Percentiles rank a stretch among this genome's conserved stretches.
Evolutionary conservation across 805 yeast species (phyloP).

Genomic region (Myxozyma kluyveri): DNA sequence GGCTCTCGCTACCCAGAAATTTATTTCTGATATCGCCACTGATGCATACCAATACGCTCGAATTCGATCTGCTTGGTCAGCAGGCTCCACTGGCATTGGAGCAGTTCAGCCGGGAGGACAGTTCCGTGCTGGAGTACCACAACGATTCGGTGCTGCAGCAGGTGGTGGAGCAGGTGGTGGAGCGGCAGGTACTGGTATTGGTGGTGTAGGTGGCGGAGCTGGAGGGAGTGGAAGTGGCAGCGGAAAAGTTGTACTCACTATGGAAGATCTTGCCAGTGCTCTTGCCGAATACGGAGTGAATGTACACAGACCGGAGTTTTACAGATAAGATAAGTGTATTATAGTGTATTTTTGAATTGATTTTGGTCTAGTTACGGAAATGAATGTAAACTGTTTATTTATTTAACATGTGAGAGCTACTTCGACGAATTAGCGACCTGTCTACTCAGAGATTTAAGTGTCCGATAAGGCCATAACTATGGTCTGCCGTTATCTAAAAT

Average conservation of each 20-base stretch:
- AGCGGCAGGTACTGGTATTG: constrained; percentile 40
- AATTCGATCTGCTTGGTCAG: constrained; percentile 82
- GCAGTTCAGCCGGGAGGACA: constrained; percentile 65
- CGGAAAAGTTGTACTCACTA: constrained; percentile 81
- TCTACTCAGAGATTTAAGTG: no score
- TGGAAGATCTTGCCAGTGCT: constrained; percentile 91
- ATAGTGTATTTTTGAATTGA: not conserved
- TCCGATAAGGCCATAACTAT: no score
- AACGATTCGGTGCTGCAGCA: constrained; percentile 37
- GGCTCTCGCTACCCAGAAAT: constrained; percentile 95
- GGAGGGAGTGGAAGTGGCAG: constrained; percentile 39
- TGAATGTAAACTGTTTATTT: no score
- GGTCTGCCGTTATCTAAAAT: no score
- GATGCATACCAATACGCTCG: constrained; percentile 96
- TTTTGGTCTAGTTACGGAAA: no score
- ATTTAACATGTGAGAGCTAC: no score
- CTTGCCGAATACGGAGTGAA: constrained; percentile 89
- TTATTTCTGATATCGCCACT: constrained; percentile 87
- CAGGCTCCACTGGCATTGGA: constrained; percentile 43
- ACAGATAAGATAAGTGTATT: constrained; percentile 50
- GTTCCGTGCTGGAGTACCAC: constrained; percentile 16
- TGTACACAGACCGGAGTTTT: constrained; percentile 87
- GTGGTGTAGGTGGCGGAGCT: constrained; percentile 36
- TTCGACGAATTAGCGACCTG: no score
- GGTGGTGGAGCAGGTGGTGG: constrained; percentile 56